phyloP scores from a whole-genome alignment of 176 grass and related monocot species.

The Aegilops longissima region DNA sequence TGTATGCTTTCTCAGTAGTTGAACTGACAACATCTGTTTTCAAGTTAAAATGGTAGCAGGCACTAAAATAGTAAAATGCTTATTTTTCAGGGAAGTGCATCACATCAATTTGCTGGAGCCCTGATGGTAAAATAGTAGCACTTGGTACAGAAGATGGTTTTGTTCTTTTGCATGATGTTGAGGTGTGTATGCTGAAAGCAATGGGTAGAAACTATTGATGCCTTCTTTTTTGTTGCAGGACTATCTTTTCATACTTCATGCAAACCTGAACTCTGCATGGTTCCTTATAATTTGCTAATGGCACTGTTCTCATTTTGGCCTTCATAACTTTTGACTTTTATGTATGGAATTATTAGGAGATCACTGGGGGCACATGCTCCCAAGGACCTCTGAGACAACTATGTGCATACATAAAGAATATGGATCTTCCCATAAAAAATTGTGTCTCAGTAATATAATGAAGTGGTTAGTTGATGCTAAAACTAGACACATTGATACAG shows the following conservation, averaged over 20 bases:
- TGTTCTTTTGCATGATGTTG: conserved; percentile 87
- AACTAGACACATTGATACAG: neutral
- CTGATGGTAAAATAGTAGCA: conserved; percentile 90
- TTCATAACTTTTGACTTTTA: neutral
- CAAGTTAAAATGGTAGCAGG: neutral
- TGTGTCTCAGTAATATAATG: neutral
- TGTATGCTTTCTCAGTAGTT: conserved; percentile 16
- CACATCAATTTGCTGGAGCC: conserved; percentile 93
- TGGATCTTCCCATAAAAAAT: neutral
- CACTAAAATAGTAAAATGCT: conserved; percentile 44
- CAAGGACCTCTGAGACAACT: conserved; percentile 17
- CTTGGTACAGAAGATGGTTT: conserved; percentile 89
- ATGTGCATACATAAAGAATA: conserved; percentile 7
- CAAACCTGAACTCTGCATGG: neutral
- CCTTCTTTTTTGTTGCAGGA: conserved; percentile 7
- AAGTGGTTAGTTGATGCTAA: conserved; percentile 3
- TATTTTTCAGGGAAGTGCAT: conserved; percentile 67
- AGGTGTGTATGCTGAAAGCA: conserved; percentile 53
- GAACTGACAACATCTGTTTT: neutral
- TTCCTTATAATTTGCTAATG: neutral
- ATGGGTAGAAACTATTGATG: neutral
- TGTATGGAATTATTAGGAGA: neutral
- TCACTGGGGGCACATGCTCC: neutral
- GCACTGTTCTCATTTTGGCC: neutral
- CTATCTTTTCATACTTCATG: neutral